Conservation (phyloP, 805 yeast species). For the Candida xyloterini region DNA sequence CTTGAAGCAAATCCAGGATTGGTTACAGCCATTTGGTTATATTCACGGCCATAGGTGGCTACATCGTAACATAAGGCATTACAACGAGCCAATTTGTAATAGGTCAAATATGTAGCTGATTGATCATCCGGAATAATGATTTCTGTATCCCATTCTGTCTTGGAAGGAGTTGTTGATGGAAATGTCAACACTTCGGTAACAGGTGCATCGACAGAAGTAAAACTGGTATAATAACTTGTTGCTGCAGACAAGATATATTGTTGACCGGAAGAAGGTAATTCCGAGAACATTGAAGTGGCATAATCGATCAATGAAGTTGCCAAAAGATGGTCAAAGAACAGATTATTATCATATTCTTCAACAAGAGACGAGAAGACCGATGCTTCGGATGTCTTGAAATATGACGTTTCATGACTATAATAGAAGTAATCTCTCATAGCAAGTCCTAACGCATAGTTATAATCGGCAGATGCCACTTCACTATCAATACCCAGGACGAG, state of each 20-base stretch:
- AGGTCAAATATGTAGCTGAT: constrained; percentile 1
- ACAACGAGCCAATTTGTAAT: constrained; percentile 11
- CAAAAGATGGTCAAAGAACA: constrained; percentile 8
- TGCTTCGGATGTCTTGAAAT: constrained; percentile 5
- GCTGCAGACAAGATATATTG: constrained; percentile 2
- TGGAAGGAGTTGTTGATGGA: background rate
- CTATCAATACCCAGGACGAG: background rate
- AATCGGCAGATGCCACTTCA: constrained; percentile 4
- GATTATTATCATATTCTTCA: constrained; percentile 3
- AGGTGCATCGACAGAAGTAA: constrained; percentile 5
- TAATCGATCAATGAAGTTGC: constrained; percentile 6
- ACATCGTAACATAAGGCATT: constrained; percentile 11
- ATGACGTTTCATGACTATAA: constrained; percentile 7
- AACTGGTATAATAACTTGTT: constrained; percentile 4
- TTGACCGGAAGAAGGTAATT: constrained; percentile 6
- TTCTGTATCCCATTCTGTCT: constrained; percentile 9
- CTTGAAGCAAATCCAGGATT: constrained; percentile 7
- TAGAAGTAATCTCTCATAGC: constrained; percentile 9
- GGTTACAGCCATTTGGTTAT: constrained; percentile 9
- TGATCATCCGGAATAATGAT: constrained; percentile 7
- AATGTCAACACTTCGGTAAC: background rate
- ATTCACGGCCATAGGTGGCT: constrained; percentile 8
- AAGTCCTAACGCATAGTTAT: constrained; percentile 8
- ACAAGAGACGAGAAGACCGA: constrained; percentile 5
- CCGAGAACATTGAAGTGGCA: constrained; percentile 3